Conservation (phyloP, 495 filamentous ascomycete genomes). For the Neurospora sp. region DNA sequence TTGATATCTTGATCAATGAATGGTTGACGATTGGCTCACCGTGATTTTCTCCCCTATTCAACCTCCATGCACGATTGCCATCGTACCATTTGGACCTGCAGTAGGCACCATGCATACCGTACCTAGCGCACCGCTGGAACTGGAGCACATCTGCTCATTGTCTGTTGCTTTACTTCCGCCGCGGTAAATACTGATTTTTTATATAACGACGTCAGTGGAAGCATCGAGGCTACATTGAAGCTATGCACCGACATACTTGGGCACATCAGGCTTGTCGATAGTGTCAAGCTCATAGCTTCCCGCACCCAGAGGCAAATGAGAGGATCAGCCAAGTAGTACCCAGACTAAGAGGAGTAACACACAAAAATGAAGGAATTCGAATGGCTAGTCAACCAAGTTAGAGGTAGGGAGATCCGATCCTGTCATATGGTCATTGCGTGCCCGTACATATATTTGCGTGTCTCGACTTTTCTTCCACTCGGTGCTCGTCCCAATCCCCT, state of each 20-base stretch:
- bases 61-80: background rate
- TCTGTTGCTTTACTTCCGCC: background rate
- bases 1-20: background rate
- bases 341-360: background rate
- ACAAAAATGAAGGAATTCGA: background rate
- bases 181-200: background rate
- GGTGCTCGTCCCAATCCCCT: background rate
- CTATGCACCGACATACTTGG: background rate
- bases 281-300: background rate
- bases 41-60: background rate
- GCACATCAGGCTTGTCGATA: background rate
- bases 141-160: background rate
- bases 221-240: background rate
- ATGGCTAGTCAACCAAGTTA: background rate
- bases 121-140: background rate
- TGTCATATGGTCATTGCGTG: background rate
- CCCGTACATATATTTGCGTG: background rate
- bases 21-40: background rate
- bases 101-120: background rate
- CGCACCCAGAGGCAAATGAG: background rate
- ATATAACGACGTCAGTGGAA: background rate
- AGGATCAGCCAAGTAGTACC: background rate
- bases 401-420: background rate
- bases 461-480: background rate
- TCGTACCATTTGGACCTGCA: background rate